phyloP scores from a whole-genome alignment of 352 stramenopile genomes.

The Pythium angustatum region DNA sequence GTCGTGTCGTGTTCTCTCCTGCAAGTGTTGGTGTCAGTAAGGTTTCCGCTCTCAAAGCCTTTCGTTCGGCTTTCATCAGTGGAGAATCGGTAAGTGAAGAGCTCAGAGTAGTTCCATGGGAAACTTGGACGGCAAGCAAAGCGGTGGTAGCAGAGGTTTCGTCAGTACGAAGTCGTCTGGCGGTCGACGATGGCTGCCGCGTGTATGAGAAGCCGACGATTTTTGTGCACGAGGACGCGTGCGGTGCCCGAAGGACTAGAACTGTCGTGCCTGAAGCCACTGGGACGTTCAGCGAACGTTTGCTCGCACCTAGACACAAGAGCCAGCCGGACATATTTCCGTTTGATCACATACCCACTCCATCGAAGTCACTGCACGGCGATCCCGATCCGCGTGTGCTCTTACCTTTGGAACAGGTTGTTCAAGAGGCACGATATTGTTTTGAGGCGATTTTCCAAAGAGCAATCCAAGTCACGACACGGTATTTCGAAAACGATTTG shows the following conservation, averaged over 20 bases:
- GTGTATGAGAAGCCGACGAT: slow-evolving; percentile 20
- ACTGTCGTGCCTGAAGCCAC: slow-evolving; percentile 17
- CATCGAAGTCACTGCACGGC: background rate
- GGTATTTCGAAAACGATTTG: background rate
- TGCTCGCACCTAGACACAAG: background rate
- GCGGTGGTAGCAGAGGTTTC: background rate
- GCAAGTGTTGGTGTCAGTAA: background rate
- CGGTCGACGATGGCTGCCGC: slow-evolving; percentile 10
- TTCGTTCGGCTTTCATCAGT: background rate
- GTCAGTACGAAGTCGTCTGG: background rate
- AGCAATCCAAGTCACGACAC: background rate
- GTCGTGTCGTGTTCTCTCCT: slow-evolving; percentile 1
- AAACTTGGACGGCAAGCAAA: background rate
- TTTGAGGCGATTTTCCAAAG: slow-evolving; percentile 24
- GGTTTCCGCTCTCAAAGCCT: background rate
- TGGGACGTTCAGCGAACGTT: slow-evolving; percentile 17
- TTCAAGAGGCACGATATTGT: background rate
- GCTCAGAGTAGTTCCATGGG: background rate
- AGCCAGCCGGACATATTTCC: background rate
- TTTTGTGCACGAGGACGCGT: slow-evolving; percentile 5
- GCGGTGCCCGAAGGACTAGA: background rate
- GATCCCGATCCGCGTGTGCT: background rate
- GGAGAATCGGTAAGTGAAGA: background rate
- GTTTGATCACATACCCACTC: slow-evolving; percentile 25
- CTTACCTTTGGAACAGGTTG: background rate